A percentile compares a stretch with the other conserved stretches of the same genome.
These are phyloP conservation scores for Flaveria robusta DNA, from an alignment of 129 eudicot species.

Conservation along the genomic window DNA sequence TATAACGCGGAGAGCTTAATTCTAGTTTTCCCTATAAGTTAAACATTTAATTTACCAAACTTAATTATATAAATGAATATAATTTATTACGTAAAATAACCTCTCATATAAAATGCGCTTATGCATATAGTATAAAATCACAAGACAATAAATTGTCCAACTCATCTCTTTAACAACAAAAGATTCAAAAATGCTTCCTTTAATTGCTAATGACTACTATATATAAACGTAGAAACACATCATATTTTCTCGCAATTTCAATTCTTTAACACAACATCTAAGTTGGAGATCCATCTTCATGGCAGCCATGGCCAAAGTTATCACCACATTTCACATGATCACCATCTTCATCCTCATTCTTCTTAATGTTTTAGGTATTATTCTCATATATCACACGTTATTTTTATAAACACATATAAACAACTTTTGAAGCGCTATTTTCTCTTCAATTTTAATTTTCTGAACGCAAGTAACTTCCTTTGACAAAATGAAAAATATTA, in stretches of 20 bases:
- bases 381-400: not conserved
- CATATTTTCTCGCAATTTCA: not conserved
- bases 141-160: not conserved
- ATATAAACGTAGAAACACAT: not conserved
- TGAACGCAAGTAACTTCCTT: no score
- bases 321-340: not conserved
- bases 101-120: no score
- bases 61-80: no score
- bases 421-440: not conserved
- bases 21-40: no score
- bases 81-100: no score
- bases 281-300: not conserved
- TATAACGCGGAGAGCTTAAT: no score
- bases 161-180: no score
- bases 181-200: no score
- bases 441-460: no score
- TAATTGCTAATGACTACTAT: no score
- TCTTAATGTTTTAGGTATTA: not conserved
- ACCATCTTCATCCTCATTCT: not conserved
- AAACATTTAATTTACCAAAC: no score
- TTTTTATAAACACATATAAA: not conserved
- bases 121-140: no score
- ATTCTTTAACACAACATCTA: not conserved
- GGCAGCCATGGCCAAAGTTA: not conserved
- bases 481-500: not conserved